phyloP scores from a whole-genome alignment of 1,139 yeast species.

The Diutina mesorugosa region DNA sequence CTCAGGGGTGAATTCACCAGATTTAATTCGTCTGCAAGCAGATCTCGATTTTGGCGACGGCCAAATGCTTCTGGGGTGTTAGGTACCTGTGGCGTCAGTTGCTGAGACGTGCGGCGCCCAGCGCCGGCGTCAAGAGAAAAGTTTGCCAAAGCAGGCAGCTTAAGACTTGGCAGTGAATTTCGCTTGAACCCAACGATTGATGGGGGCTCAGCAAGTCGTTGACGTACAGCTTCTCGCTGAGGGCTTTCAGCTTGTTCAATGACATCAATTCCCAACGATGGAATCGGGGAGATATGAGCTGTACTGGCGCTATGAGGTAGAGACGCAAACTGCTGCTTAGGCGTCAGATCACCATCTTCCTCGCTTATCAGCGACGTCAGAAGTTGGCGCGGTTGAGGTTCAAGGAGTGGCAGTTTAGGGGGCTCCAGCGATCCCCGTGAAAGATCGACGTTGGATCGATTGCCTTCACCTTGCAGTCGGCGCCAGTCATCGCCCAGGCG shows the following conservation, averaged over 20 bases:
- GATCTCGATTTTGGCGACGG: neutral
- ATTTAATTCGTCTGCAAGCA: neutral
- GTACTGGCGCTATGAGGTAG: neutral
- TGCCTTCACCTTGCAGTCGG: neutral
- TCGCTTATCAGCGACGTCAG: neutral
- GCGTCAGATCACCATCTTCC: neutral
- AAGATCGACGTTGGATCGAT: neutral
- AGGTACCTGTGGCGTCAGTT: neutral
- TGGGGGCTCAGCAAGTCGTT: neutral
- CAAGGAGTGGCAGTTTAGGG: neutral
- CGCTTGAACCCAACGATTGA: neutral
- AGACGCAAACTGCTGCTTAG: neutral
- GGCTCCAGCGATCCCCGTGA: neutral
- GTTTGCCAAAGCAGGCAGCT: neutral
- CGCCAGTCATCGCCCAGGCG: constrained; percentile 1
- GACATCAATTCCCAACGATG: neutral
- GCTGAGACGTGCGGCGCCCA: neutral
- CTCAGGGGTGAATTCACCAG: neutral
- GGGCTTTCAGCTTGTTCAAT: neutral
- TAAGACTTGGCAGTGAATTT: neutral
- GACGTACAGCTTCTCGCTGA: neutral
- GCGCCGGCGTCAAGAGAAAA: neutral
- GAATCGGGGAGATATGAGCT: neutral
- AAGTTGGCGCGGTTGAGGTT: neutral
- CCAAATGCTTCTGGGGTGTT: constrained; percentile 1